Conservation (phyloP, 768 basidiomycete genomes). For the Terana coerulea region DNA sequence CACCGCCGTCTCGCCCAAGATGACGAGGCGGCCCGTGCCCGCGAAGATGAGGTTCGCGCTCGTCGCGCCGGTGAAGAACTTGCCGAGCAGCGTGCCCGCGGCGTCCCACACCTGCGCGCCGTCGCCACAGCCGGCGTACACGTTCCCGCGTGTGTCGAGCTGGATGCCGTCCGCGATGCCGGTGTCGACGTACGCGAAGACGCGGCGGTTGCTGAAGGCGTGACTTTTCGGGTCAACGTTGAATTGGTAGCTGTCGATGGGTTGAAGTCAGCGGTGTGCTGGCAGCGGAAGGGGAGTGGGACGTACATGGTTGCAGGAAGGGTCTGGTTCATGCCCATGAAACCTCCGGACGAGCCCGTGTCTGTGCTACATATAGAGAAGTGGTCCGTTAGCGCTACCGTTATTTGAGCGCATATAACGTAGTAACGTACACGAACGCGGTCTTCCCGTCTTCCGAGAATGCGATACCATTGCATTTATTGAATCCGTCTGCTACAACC, state of each 20-base stretch:
- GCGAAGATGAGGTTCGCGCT: conserved; percentile 41
- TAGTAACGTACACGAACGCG: conserved; percentile 53
- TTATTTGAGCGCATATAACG: neutral
- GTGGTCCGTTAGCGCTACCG: neutral
- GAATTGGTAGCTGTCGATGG: conserved; percentile 51
- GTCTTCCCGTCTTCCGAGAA: conserved; percentile 61
- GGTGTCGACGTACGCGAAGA: conserved; percentile 64
- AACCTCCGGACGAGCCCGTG: conserved; percentile 44
- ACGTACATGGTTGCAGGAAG: conserved; percentile 65
- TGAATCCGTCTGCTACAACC: conserved; percentile 76
- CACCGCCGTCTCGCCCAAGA: conserved; percentile 36
- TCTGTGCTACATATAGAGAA: conserved; percentile 38
- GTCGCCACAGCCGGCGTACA: conserved; percentile 67
- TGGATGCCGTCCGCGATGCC: conserved; percentile 68
- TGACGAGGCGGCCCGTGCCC: conserved; percentile 33
- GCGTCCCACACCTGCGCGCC: conserved; percentile 62
- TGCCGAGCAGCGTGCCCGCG: conserved; percentile 55
- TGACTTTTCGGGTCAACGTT: conserved; percentile 58
- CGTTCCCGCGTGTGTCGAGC: conserved; percentile 59
- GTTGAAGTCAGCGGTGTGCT: neutral
- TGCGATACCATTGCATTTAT: conserved; percentile 70
- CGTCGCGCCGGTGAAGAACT: conserved; percentile 49
- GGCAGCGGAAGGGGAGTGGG: neutral
- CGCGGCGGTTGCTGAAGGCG: conserved; percentile 54
- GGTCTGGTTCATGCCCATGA: conserved; percentile 49